These are phyloP conservation scores for Didymella keratinophila DNA, from an alignment of 2,329 filamentous ascomycete species.

Conservation along the genomic window DNA sequence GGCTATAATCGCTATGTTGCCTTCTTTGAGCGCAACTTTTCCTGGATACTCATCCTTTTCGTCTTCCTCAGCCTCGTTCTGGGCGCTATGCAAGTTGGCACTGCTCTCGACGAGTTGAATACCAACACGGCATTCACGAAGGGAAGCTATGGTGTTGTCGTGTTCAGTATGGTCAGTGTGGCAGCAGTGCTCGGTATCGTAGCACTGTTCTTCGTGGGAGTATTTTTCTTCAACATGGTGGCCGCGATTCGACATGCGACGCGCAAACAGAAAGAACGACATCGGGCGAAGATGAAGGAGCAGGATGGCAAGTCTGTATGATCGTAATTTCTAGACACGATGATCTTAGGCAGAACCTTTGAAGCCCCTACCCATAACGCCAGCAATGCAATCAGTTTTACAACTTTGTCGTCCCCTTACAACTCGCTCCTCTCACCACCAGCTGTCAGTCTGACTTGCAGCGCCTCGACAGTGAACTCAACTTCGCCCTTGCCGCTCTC, in stretches of 20 bases:
- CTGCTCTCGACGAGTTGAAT: conserved; percentile 35
- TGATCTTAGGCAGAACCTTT: too few species aligned
- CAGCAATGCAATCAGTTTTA: neutral
- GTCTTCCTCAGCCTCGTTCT: conserved; percentile 50
- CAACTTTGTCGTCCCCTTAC: conserved; percentile 14
- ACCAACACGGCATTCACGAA: conserved; percentile 34
- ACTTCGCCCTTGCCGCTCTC: conserved; percentile 36
- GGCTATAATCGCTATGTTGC: conserved; percentile 51
- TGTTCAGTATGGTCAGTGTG: conserved; percentile 48
- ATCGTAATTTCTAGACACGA: too few species aligned
- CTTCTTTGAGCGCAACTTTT: conserved; percentile 51
- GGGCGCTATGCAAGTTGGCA: conserved; percentile 51
- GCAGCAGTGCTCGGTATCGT: conserved; percentile 39
- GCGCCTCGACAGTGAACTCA: conserved; percentile 43
- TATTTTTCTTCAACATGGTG: conserved; percentile 50
- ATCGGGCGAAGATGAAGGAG: conserved; percentile 20
- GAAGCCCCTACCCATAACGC: neutral
- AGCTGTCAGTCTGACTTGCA: conserved; percentile 32
- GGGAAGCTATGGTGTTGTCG: conserved; percentile 45
- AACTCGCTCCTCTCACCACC: conserved; percentile 36
- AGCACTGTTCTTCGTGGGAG: conserved; percentile 38
- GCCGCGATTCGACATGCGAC: conserved; percentile 43
- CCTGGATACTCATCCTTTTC: conserved; percentile 49
- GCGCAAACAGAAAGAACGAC: conserved; percentile 48
- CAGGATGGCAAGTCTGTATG: too few species aligned